phyloP scores from a whole-genome alignment of 768 basidiomycete species.

The Inosperma sp. region DNA sequence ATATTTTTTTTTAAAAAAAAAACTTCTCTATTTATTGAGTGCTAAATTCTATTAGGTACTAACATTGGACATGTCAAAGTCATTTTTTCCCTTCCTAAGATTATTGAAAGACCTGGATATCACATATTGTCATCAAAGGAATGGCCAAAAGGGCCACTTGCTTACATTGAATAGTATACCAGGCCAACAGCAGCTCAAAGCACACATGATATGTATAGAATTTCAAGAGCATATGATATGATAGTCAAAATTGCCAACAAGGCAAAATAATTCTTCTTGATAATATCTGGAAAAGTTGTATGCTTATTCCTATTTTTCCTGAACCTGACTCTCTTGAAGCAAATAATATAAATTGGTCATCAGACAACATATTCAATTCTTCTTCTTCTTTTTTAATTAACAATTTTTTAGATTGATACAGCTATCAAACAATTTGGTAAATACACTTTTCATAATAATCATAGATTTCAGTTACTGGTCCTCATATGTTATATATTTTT shows the following conservation, averaged over 20 bases:
- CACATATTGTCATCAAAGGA: constrained; percentile 3
- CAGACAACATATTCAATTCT: too few species aligned
- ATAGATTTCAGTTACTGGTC: too few species aligned
- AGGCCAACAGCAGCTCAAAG: not conserved
- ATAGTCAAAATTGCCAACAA: constrained; percentile 9
- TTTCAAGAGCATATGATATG: constrained; percentile 11
- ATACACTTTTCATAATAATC: too few species aligned
- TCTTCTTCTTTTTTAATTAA: too few species aligned
- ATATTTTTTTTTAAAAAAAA: constrained; percentile 6
- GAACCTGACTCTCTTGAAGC: too few species aligned
- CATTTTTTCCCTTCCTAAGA: constrained; percentile 20
- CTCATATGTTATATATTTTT: too few species aligned
- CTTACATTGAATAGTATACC: constrained; percentile 16
- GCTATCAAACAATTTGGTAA: too few species aligned
- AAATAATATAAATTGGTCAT: too few species aligned
- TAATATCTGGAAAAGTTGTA: constrained; percentile 14
- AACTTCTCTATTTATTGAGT: not conserved
- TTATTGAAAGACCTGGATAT: constrained; percentile 5
- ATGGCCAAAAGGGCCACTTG: constrained; percentile 15
- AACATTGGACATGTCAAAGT: constrained; percentile 18
- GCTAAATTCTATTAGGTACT: constrained; percentile 11
- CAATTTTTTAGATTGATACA: too few species aligned
- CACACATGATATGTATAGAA: constrained; percentile 12
- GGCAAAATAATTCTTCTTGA: constrained; percentile 27
- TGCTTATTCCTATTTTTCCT: constrained; percentile 13